Evolutionary conservation across 768 basidiomycete genomes (phyloP), one percentile per base, ranked within the genome.

Genomic region (Macrolepiota albuminosa): DNA sequence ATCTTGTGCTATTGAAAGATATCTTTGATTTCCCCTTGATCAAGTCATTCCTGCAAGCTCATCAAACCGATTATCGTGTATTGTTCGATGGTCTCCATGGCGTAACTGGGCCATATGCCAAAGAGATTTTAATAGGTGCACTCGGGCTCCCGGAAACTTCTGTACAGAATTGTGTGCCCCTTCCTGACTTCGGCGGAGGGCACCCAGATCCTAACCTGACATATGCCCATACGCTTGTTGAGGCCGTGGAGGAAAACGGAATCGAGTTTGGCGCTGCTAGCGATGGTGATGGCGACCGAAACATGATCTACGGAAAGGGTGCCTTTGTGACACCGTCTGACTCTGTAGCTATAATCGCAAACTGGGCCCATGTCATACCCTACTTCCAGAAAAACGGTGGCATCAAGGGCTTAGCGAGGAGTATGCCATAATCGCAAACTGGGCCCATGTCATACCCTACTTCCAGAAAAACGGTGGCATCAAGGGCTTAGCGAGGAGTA

Each of bases 141-240:
- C 87, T 99, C 47, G 91, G 87, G 57, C 88, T 99, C 18, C 82
- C 89, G 16, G 82, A 85, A 64, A 78, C 82, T 1, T 91, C 92
- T 31, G 78, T 95, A 63, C 96, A 98, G 79, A 96, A 98, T 78
- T 91, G 93, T 68, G 76, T 85, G 10, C 91, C 97, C 7, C 83
- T 89, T 46, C 95, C 96, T 24, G 94, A 98, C 73, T 99, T 99
- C 71, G 96, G 95, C 51, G 96, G 95, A 67, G 92, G 91, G 60
- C 97, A 99, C 74, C 97, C 97, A 4, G 97, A 99, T 73, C 97
- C 97, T 34, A 99, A 99, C 79, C 76, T 99, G 68, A 98, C 95
- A 8, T 99, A 98, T 73, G 97, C 97, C 1, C 93, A 95, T 75
- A 80, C 86, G 14, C 88, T 99, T 54, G 97, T 99, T 40, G 91